Evolutionary conservation across 75 land plant species (phyloP).

Genomic region (Gnetum montanum): DNA sequence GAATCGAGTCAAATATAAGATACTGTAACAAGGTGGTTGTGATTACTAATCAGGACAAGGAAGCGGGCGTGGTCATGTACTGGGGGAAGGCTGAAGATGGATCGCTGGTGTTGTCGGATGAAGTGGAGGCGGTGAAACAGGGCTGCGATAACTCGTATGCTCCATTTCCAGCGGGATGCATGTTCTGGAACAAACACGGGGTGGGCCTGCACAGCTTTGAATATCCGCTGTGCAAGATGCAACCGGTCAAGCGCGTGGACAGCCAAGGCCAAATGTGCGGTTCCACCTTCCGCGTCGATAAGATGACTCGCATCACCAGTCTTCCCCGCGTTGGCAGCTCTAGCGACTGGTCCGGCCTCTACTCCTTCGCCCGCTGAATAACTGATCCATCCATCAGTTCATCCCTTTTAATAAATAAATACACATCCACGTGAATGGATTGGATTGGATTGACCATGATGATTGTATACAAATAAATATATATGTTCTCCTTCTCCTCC

Average conservation of each 20-base stretch:
- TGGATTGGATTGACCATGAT: too few species aligned
- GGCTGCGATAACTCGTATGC: constrained; percentile 98
- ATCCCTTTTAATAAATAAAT: too few species aligned
- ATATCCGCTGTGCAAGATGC: constrained; percentile 68
- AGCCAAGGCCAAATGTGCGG: constrained; percentile 91
- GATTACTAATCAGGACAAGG: constrained; percentile 94
- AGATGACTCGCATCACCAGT: constrained; percentile 19
- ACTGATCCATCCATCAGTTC: too few species aligned
- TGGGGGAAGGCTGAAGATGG: constrained; percentile 87
- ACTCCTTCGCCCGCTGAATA: too few species aligned
- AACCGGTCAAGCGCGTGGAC: constrained; percentile 80
- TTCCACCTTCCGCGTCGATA: constrained; percentile 67
- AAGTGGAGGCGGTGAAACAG: constrained; percentile 47
- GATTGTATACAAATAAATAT: too few species aligned
- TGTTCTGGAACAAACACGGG: constrained; percentile 66
- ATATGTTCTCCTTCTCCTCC: too few species aligned
- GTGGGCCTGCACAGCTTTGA: constrained; percentile 78
- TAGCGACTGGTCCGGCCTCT: constrained; percentile 63
- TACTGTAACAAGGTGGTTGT: too few species aligned
- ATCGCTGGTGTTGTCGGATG: constrained; percentile 68
- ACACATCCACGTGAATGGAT: too few species aligned
- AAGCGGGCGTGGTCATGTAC: constrained; percentile 70
- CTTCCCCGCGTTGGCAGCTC: constrained; percentile 71
- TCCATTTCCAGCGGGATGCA: constrained; percentile 69
- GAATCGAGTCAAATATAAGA: too few species aligned